Evolutionary conservation across 2,329 filamentous ascomycete genomes (phyloP), one percentile per base, ranked within the genome.

Genomic region (Aspergillus flavus): DNA sequence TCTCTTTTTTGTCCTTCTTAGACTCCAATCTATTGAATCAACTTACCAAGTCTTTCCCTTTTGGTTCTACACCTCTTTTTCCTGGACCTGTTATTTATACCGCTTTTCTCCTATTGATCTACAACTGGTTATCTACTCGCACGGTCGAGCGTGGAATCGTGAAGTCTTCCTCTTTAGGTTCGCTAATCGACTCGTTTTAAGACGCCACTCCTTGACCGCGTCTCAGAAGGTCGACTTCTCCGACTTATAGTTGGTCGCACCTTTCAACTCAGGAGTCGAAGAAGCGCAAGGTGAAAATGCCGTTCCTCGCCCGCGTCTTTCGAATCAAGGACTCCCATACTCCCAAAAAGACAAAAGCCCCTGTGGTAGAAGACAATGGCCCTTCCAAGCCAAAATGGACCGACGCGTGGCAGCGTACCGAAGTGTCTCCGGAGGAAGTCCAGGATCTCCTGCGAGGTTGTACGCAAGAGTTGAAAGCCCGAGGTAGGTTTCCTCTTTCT

Each of bases 381-480:
- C 87, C 89, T 43, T 79, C 84, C 65, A 93, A 93, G 80, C 91
- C 91, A 61, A 86, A 86, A 78, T 97, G 93, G 91, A 91, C 92
- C 65, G 91, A 97, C 77, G 91, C 93, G 67, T 99, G 93, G 87
- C 85, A 88, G 66, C 90, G 94, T 73, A 91, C 86, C 60, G 87
- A 89, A 54, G 89, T 99, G 68, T 90, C 92, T 59, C 91, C 94
- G 6, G 93, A 97, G 69, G 95, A 99, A 81, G 89, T 99, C 55
- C 90, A 94, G 72, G 93, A 97, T 75, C 82, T 99, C 66, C 84
- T 98, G 58, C 87, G 89, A 75, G 88, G 89, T 69, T 97, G 93
- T 81, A 96, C 94, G 12, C 85, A 89, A 61, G 95, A 99, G 81
- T 87, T 99, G 78, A 99, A 98, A 82, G 90, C 91, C 64, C 87